Evolutionary conservation across 1,139 yeast species (phyloP), one percentile per base, ranked within the genome.

Genomic region (Nakaseomyces delphensis): DNA sequence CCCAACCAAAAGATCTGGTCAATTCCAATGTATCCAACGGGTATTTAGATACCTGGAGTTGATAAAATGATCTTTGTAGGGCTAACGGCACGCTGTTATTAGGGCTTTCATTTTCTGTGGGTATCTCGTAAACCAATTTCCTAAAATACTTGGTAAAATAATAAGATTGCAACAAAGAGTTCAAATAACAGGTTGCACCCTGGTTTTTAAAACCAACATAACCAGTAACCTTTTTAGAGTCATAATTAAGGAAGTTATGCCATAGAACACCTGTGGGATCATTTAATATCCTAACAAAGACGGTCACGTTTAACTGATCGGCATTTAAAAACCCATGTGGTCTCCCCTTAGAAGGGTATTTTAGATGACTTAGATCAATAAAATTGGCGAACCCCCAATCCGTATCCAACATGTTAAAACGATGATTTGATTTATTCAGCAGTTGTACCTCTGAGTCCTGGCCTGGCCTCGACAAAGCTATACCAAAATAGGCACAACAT

Each of bases 1-100:
- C 96, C 99, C 99, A 91, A 9, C 99, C 98, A 69, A 91, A 91
- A 0, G 97, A 82, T 48, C 77, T 76, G 0, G 98, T 91, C 45
- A 91, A 70, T 57, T 86, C 96, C 50, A 77, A 63, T 0, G 99
- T 91, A 45, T 85, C 93, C 3, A 89, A 79, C 0, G 96, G 85
- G 20, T 75, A 77, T 16, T 70, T 66, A 0, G 95, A 81, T 3
- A 79, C 79, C 51, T 83, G 79, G 50, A 91, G 69, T 49, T 77
- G 76, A 59, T 85, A 89, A 56, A 91, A 91, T 24, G 89, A 75
- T 50, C 95, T 73, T 60, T 93, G 99, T 40, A 91, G 68, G 0
- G 96, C 91, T 20, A 84, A 67, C 0, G 96, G 81, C 3, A 89
- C 96, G 29, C 79, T 71, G 36, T 69, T 66, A 44, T 66, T 65